phyloP scores from a whole-genome alignment of 371 early-diverging fungal genomes.

The Parasitella parasitica region DNA sequence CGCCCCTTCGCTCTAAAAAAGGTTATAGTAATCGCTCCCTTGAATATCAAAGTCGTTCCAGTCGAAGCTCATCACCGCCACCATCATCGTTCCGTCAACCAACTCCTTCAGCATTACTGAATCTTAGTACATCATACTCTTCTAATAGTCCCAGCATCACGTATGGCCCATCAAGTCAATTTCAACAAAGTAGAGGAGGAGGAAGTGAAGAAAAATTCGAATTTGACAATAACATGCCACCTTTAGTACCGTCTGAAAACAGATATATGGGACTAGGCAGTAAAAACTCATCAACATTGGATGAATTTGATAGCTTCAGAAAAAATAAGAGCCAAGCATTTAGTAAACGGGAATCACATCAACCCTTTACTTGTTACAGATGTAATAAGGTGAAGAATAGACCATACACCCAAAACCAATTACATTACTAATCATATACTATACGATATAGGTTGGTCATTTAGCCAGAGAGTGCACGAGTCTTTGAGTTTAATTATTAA shows the following conservation, averaged over 20 bases:
- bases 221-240: not conserved
- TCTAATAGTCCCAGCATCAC: not conserved
- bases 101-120: not conserved
- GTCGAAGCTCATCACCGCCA: slow-evolving; percentile 11
- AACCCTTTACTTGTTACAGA: slow-evolving; percentile 25
- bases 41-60: not conserved
- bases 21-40: not conserved
- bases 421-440: not conserved
- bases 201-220: not conserved
- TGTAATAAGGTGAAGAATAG: slow-evolving; percentile 21
- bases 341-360: slow-evolving; percentile 18
- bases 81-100: not conserved
- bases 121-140: not conserved
- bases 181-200: not conserved
- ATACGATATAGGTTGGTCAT: slow-evolving; percentile 30
- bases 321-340: slow-evolving; percentile 27
- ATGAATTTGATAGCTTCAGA: slow-evolving; percentile 28
- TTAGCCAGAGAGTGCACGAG: slow-evolving; percentile 34
- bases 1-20: not conserved
- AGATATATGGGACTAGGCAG: slow-evolving; percentile 18
- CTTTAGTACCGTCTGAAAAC: slow-evolving; percentile 4
- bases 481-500: slow-evolving; percentile 2
- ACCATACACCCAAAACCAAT: not conserved
- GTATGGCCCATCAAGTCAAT: not conserved
- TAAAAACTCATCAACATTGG: not conserved